Conservation (phyloP, 2,329 filamentous ascomycete genomes). For the Rhinocladiella similis region DNA sequence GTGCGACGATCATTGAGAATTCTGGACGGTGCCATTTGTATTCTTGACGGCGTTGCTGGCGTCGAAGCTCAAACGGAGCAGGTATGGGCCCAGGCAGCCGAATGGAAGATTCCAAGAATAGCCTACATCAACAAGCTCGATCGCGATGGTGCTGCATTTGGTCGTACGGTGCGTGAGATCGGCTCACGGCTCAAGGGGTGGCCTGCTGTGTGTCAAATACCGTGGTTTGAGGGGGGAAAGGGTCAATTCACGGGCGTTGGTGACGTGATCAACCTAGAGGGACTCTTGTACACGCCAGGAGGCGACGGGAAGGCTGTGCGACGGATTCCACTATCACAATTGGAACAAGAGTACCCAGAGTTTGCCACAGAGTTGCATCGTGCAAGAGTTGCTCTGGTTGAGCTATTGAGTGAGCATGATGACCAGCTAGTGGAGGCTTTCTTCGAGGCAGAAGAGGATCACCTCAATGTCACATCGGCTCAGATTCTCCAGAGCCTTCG, state of each 20-base stretch:
- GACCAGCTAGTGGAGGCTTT: conserved; percentile 83
- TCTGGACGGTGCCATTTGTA: conserved; percentile 87
- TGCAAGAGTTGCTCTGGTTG: conserved; percentile 76
- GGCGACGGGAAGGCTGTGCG: conserved; percentile 65
- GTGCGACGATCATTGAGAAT: conserved; percentile 87
- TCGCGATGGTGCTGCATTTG: conserved; percentile 78
- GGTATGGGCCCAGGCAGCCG: conserved; percentile 88
- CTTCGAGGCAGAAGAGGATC: conserved; percentile 73
- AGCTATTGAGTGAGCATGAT: conserved; percentile 84
- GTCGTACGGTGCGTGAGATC: conserved; percentile 80
- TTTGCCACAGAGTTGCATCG: conserved; percentile 68
- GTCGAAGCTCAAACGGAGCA: conserved; percentile 97
- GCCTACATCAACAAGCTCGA: conserved; percentile 85
- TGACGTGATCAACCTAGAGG: conserved; percentile 75
- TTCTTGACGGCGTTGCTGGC: conserved; percentile 86
- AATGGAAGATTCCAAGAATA: conserved; percentile 80
- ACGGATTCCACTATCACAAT: conserved; percentile 55
- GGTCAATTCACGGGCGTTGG: conserved; percentile 80
- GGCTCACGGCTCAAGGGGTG: conserved; percentile 75
- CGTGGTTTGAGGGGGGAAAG: conserved; percentile 78
- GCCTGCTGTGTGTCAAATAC: conserved; percentile 91
- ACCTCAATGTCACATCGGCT: conserved; percentile 62
- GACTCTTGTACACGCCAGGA: conserved; percentile 70
- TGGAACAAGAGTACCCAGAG: conserved; percentile 49
- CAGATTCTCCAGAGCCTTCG: conserved; percentile 74